Base-by-base conservation (phyloP, 1,139 yeast species). In the Torulaspora globosa region DNA sequence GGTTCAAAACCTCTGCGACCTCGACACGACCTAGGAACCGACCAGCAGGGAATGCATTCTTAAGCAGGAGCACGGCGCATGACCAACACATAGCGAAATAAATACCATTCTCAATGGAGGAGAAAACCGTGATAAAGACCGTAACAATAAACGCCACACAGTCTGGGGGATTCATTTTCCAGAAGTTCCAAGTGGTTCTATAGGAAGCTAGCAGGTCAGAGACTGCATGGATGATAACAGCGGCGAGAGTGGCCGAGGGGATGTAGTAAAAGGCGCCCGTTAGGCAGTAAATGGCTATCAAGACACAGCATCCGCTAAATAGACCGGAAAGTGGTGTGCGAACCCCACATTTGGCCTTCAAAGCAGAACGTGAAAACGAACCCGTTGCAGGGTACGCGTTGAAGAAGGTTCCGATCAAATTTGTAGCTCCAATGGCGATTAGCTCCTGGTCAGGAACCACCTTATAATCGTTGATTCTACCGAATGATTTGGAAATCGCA, bases 361-460 rank as follows among this genome's bases (percentile, higher is more conserved):
- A 76, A 10, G 97, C 97, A 39, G 96, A 84, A 72, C 97, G 82
- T 16, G 96, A 86, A 68, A 90, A 90, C 1, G 97, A 90, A 44
- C 97, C 97, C 9, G 97, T 90, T 9, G 96, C 90, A 12, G 97
- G 97, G 65, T 90, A 90, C 8, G 97, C 96, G 60, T 80, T 76
- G 75, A 90, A 90, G 63, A 89, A 87, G 21, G 96, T 86, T 56
- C 97, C 97, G 57, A 90, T 75, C 65, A 89, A 73, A 69, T 90
- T 90, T 48, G 92, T 84, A 38, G 85, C 85, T 63, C 97, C 97
- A 68, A 90, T 90, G 33, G 97, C 97, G 63, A 90, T 79, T 51
- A 90, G 77, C 66, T 90, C 97, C 71, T 90, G 97, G 69, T 90
- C 90, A 39, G 97, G 96, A 50, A 82, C 77, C 60, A 90, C 84